Percentiles rank a stretch among this genome's conserved stretches.
These are phyloP conservation scores for Scleromitrula shiraiana DNA, from an alignment of 2,329 filamentous ascomycete species.

Conservation along the genomic window DNA sequence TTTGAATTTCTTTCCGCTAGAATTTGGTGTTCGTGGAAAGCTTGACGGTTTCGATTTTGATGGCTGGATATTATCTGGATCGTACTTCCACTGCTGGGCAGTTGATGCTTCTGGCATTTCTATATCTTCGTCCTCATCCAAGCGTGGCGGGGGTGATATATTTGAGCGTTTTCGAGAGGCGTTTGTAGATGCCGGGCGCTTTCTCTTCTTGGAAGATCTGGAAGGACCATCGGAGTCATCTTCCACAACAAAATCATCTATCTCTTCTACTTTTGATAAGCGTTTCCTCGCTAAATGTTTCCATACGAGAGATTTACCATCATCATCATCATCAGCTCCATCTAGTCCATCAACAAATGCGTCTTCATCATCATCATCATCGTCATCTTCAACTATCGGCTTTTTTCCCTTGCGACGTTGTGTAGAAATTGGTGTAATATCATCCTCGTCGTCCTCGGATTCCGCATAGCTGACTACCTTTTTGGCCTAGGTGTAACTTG, in stretches of 20 bases:
- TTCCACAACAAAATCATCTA: constrained; percentile 75
- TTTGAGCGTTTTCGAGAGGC: constrained; percentile 56
- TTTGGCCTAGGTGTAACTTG: constrained; percentile 39
- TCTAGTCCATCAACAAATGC: constrained; percentile 56
- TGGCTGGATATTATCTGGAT: constrained; percentile 49
- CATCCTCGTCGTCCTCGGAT: constrained; percentile 72
- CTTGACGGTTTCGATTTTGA: constrained; percentile 39
- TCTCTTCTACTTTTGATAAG: constrained; percentile 43
- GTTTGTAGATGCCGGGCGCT: constrained; percentile 45
- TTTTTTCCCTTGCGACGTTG: constrained; percentile 41
- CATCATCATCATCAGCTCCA: constrained; percentile 49
- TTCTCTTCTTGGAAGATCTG: constrained; percentile 56
- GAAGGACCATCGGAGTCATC: constrained; percentile 71
- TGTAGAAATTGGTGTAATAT: constrained; percentile 42
- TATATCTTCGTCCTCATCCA: constrained; percentile 40
- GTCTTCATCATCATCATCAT: constrained; percentile 60
- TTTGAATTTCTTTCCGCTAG: constrained; percentile 34
- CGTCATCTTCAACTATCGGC: constrained; percentile 54
- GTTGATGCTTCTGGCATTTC: constrained; percentile 58
- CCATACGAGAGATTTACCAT: constrained; percentile 33
- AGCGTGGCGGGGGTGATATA: constrained; percentile 40
- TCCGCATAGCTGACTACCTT: constrained; percentile 75
- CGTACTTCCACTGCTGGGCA: constrained; percentile 73
- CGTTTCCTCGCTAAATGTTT: background rate
- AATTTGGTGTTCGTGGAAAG: constrained; percentile 30